Evolutionary conservation across 495 filamentous ascomycete species (phyloP).

Genomic region (Neurospora pannonica): DNA sequence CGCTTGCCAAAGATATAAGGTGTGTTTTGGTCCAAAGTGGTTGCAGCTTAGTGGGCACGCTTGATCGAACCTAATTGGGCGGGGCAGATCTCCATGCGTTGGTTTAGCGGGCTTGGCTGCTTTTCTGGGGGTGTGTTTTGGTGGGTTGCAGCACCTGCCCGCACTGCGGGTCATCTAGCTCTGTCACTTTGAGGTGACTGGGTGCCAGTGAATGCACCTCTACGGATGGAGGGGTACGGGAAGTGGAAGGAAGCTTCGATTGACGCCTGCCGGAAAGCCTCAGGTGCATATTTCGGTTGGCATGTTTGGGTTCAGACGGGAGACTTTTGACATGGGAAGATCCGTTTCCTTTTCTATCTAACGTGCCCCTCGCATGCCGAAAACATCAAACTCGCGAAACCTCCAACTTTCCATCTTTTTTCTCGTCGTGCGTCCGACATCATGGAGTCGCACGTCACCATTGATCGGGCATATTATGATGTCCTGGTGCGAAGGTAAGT

Average conservation of each 20-base stretch:
- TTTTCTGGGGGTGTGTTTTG: neutral
- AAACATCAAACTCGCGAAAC: neutral
- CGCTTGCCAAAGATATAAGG: neutral
- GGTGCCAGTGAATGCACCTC: neutral
- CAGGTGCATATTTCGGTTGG: neutral
- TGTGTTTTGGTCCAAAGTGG: neutral
- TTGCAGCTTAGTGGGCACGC: neutral
- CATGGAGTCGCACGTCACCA: conserved; percentile 31
- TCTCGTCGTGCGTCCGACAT: conserved; percentile 2
- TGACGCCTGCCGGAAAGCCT: neutral
- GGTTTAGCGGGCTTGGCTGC: neutral
- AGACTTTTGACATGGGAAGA: neutral
- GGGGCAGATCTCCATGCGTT: neutral
- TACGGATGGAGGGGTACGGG: neutral
- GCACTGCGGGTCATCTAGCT: neutral
- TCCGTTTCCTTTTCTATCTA: neutral
- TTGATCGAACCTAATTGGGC: neutral
- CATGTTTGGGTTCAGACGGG: neutral
- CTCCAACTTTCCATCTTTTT: neutral
- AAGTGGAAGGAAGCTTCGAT: neutral
- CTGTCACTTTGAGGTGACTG: neutral
- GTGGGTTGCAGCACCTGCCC: neutral
- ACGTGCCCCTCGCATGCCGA: neutral
- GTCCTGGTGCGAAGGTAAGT: conserved; percentile 42
- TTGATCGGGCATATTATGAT: conserved; percentile 45